Percentiles rank a stretch among this genome's conserved stretches.
These are phyloP conservation scores for Albugo candida DNA, from an alignment of 352 stramenopile species.

Conservation along the genomic window DNA sequence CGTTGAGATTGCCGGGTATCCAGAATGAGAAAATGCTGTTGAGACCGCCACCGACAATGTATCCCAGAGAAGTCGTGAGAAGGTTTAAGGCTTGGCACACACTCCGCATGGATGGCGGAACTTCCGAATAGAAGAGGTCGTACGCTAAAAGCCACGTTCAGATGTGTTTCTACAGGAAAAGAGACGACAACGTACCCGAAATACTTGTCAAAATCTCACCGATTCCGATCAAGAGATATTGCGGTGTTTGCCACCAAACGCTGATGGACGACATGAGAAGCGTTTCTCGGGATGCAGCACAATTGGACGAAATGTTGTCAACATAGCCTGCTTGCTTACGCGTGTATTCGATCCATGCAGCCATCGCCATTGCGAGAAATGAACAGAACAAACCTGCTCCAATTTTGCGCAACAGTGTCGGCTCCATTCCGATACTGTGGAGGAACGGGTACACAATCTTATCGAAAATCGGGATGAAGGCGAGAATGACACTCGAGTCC, in stretches of 20 bases:
- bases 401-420: conserved; percentile 78
- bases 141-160: conserved; percentile 22
- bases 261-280: conserved; percentile 66
- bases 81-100: conserved; percentile 81
- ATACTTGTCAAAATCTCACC: conserved; percentile 82
- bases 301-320: conserved; percentile 42
- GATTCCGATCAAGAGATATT: conserved; percentile 78
- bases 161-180: not conserved
- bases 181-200: conserved; percentile 31
- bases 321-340: conserved; percentile 38
- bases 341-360: conserved; percentile 44
- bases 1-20: conserved; percentile 80
- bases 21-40: conserved; percentile 83
- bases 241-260: conserved; percentile 82
- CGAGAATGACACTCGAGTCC: conserved; percentile 74
- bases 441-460: conserved; percentile 59
- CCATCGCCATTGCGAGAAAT: conserved; percentile 47
- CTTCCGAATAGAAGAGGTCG: conserved; percentile 86
- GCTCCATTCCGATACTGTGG: conserved; percentile 33
- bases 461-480: conserved; percentile 83
- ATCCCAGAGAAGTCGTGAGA: conserved; percentile 77
- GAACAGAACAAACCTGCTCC: conserved; percentile 66
- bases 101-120: conserved; percentile 79
- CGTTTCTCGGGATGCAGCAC: conserved; percentile 30
- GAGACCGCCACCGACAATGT: conserved; percentile 55